Base-by-base conservation (phyloP, 352 stramenopile species). In the Globisporangium splendens region DNA sequence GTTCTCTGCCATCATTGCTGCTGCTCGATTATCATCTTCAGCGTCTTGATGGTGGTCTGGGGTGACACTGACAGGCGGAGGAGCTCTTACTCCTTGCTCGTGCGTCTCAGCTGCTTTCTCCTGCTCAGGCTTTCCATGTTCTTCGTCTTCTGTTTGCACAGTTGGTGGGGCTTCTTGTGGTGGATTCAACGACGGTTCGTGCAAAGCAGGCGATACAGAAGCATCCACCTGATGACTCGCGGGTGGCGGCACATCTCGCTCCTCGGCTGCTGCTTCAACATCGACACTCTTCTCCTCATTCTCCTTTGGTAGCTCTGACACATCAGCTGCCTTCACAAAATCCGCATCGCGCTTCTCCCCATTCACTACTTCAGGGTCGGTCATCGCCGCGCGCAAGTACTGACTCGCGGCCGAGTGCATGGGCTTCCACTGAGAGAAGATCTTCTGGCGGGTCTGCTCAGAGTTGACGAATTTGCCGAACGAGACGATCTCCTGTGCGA, bases 401-500 rank as follows among this genome's bases (percentile, higher is more conserved):
- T 64, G 31, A 15, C 47, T 67, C 38, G 53, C 58, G 1, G 59
- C 59, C 14, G 61, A 68, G 31, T 63, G 61, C 42, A 64, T 51
- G 15, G 60, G 60, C 6, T 42, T 46, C 60, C 60, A 66, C 38
- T 54, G 47, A 8, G 54, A 56, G 24, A 66, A 61, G 33, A 66
- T 39, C 15, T 49, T 54, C 31, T 66, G 53, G 8, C 60, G 60
- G 46, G 60, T 52, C 28, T 46, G 50, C 13, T 61, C 60, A 28
- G 60, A 66, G 20, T 50, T 56, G 7, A 61, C 41, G 4, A 46
- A 52, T 41, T 60, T 60, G 2, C 53, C 60, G 14, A 66, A 49
- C 12, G 28, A 22, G 10, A 66, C 60, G 13, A 66, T 66, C 38
- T 61, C 54, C 11, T 66, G 46, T 1, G 60, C 60, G 18, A 66